These are phyloP conservation scores for Hymenoscyphus repandus DNA, from an alignment of 2,329 filamentous ascomycete species.

Conservation along the genomic window DNA sequence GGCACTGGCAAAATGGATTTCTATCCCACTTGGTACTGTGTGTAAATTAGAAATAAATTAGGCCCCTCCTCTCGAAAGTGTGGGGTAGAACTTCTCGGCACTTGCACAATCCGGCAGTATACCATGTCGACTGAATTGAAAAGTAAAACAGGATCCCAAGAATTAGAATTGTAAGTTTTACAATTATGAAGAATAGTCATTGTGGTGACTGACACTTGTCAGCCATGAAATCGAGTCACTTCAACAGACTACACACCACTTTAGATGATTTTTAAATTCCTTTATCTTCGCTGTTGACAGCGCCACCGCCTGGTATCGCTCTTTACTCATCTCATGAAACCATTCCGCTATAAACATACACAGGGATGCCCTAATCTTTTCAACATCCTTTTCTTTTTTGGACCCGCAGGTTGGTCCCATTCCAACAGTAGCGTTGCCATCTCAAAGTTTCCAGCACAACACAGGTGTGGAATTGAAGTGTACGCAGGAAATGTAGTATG, in stretches of 20 bases:
- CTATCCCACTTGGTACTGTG: background rate
- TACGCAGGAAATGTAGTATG: constrained; percentile 8
- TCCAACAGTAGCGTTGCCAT: constrained; percentile 2
- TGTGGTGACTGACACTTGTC: background rate
- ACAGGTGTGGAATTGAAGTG: constrained; percentile 2
- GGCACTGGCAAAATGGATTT: constrained; percentile 3
- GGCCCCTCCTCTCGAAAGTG: background rate
- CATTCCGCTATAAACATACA: constrained; percentile 18
- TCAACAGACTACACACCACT: background rate
- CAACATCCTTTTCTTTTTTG: constrained; percentile 6
- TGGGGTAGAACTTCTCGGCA: constrained; percentile 6
- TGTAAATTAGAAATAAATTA: constrained; percentile 1
- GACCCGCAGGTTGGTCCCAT: background rate
- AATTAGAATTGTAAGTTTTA: background rate
- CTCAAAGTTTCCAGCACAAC: constrained; percentile 7
- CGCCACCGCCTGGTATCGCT: constrained; percentile 10
- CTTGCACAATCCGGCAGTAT: constrained; percentile 3
- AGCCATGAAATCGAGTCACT: background rate
- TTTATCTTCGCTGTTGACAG: constrained; percentile 12
- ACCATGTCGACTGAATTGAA: background rate
- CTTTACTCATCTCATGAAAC: constrained; percentile 12
- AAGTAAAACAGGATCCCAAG: background rate
- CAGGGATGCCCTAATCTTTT: constrained; percentile 10
- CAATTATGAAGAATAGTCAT: background rate
- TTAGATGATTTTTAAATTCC: constrained; percentile 10